Evolutionary conservation across 495 filamentous ascomycete genomes (phyloP), one percentile per base, ranked within the genome.

Genomic region (Staphylotrichum longicolle): DNA sequence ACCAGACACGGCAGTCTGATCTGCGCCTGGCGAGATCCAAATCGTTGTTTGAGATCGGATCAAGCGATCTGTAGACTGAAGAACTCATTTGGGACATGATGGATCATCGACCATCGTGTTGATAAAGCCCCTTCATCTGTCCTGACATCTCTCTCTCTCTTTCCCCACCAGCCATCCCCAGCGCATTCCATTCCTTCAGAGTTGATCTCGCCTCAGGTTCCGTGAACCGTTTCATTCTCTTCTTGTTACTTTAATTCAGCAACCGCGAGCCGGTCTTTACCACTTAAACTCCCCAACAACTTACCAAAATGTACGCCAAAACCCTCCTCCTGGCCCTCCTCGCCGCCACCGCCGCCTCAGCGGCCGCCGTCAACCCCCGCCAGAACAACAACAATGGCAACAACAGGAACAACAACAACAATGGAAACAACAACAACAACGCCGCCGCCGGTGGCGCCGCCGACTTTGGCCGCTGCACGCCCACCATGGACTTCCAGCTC

Each of bases 381-480:
- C 66, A 68, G 44, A 50, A 45, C 39, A 66, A 69, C 63, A 68
- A 4, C 1, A 54, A n/a, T 27, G 20, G 20, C 20, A 27, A 27
- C 20, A 27, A 27, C 20, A 27, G 20, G 20, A 27, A 27, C 20
- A 27, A 27, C 20, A 27, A 27, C 20, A 27, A 27, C 20, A 27
- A 27, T 27, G 20, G 20, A 27, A 27, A 27, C 20, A 27, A 27
- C 20, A 27, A 27, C 20, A 27, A 27, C 20, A 27, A 27, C 20
- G 20, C 20, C 20, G 20, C 20, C 20, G 20, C 20, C 20, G 20
- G 20, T 5, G 66, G 58, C 15, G 74, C 71, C 41, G 67, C 74
- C 54, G 78, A 84, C 72, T 83, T 86, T 62, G 82, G 83, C 48
- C 67, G 72, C 11, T 85, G 83, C 75, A 78, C 71, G 4, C 83